These are phyloP conservation scores for Oryza brachyantha DNA, from an alignment of 176 grass and related monocot species.

Conservation along the genomic window DNA sequence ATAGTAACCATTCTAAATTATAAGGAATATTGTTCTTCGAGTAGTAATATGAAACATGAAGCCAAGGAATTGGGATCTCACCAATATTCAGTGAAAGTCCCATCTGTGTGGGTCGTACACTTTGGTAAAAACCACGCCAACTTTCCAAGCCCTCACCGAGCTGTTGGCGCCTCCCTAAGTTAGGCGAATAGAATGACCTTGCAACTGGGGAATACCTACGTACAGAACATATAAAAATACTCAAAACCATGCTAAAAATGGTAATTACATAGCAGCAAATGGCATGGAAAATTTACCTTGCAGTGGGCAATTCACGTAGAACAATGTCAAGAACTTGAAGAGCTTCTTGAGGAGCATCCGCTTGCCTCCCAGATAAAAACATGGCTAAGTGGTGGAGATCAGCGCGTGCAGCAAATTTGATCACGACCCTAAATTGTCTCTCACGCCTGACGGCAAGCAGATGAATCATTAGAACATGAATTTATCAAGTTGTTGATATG, in stretches of 20 bases:
- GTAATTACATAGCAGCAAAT: neutral
- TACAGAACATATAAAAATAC: neutral
- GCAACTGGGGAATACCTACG: constrained; percentile 65
- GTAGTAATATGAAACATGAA: neutral
- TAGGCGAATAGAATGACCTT: constrained; percentile 74
- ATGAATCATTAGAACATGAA: constrained; percentile 26
- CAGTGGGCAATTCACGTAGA: constrained; percentile 67
- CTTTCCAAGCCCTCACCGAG: constrained; percentile 69
- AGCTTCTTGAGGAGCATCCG: constrained; percentile 68
- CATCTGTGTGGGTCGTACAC: constrained; percentile 72
- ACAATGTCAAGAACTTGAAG: constrained; percentile 81
- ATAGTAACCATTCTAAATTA: neutral
- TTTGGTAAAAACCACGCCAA: constrained; percentile 75
- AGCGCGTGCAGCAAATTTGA: constrained; percentile 61
- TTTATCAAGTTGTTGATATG: neutral
- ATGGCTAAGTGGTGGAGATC: constrained; percentile 70
- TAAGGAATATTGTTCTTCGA: neutral
- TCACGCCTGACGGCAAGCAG: constrained; percentile 43
- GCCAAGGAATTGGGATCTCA: constrained; percentile 30
- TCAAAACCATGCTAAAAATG: constrained; percentile 11
- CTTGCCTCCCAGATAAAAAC: constrained; percentile 56
- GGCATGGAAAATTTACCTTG: constrained; percentile 26
- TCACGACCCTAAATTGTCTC: constrained; percentile 49
- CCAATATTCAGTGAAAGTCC: constrained; percentile 71
- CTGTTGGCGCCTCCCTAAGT: constrained; percentile 50